Evolutionary conservation across 169 alveolate species (phyloP).

Genomic region (Amoebophrya sp.): DNA sequence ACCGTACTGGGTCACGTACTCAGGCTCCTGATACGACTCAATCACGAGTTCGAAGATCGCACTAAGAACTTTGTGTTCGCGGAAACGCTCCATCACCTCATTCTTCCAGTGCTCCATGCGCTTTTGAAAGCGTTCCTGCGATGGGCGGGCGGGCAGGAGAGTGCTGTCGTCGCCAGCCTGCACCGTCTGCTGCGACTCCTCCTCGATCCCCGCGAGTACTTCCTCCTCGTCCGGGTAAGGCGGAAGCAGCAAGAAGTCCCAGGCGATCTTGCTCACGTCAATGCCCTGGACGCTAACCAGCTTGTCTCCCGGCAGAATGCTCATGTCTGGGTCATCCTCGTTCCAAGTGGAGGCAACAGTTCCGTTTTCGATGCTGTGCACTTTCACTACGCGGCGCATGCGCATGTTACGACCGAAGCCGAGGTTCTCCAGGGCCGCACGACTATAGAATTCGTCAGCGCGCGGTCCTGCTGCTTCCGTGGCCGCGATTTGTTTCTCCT

Average conservation of each 20-base stretch:
- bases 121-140: background rate
- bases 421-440: background rate
- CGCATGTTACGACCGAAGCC: background rate
- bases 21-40: background rate
- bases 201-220: background rate
- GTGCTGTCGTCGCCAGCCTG: background rate
- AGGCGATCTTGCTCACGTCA: background rate
- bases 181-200: background rate
- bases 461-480: too few species aligned
- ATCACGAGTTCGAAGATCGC: background rate
- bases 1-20: background rate
- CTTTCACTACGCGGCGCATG: background rate
- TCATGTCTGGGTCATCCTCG: background rate
- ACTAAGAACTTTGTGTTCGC: background rate
- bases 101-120: background rate
- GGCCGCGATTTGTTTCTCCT: too few species aligned
- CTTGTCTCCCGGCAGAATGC: background rate
- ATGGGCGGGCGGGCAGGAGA: background rate
- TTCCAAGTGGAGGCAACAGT: background rate
- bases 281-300: background rate
- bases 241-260: background rate
- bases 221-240: background rate
- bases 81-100: background rate
- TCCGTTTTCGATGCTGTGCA: background rate
- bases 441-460: background rate